Evolutionary conservation across 2,329 filamentous ascomycete species (phyloP).

Genomic region (Cladosporium cucumerinum): DNA sequence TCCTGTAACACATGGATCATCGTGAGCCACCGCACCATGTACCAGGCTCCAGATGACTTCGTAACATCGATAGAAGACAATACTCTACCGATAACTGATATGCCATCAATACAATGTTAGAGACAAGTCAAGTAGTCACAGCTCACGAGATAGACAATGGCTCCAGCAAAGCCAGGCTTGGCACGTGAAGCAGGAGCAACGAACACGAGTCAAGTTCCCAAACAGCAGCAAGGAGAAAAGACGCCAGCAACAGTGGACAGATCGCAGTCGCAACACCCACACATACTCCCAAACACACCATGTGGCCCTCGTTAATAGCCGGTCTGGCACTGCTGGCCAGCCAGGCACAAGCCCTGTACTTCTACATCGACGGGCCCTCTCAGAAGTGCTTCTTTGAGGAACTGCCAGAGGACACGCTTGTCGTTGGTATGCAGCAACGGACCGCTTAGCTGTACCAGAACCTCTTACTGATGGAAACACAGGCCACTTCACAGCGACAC

Average conservation of each 20-base stretch:
- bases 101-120: neutral
- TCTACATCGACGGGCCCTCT: conserved; percentile 82
- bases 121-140: neutral
- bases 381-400: conserved; percentile 99
- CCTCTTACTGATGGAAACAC: neutral
- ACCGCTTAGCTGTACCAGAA: neutral
- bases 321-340: conserved; percentile 42
- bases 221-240: conserved; percentile 13
- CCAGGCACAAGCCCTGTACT: conserved; percentile 81
- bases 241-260: neutral
- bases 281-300: conserved; percentile 23
- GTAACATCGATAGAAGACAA: neutral
- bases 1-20: neutral
- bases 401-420: conserved; percentile 92
- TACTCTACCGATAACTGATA: neutral
- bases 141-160: neutral
- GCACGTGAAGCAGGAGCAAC: neutral
- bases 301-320: conserved; percentile 24
- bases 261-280: conserved; percentile 3
- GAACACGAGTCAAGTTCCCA: conserved; percentile 15
- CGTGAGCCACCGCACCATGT: neutral
- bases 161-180: neutral
- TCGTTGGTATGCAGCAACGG: conserved; percentile 63
- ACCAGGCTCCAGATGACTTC: neutral
- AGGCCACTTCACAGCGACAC: conserved; percentile 83